Conservation (phyloP, 805 yeast genomes). For the Ogataea sp. region DNA sequence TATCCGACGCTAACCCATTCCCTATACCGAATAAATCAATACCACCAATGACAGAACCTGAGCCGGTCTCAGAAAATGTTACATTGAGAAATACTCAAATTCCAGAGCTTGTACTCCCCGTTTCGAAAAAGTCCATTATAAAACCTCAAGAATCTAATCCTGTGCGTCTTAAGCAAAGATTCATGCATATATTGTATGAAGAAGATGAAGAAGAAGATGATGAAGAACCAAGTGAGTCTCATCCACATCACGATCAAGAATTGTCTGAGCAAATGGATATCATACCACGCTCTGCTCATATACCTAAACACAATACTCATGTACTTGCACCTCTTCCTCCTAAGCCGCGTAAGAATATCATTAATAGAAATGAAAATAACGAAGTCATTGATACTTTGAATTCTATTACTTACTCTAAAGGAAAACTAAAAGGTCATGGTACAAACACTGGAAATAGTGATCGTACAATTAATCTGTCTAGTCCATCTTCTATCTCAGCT, state of each 20-base stretch:
- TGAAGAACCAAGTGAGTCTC: background rate
- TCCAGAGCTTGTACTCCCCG: too few species aligned
- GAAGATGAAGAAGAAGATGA: slow-evolving; percentile 14
- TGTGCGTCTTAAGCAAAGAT: slow-evolving; percentile 8
- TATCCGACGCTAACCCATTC: background rate
- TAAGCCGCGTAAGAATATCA: background rate
- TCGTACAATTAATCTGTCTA: background rate
- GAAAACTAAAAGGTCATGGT: slow-evolving; percentile 6
- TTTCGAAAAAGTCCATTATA: too few species aligned
- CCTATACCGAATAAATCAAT: background rate
- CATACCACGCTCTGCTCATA: background rate
- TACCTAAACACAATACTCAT: too few species aligned
- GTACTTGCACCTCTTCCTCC: too few species aligned
- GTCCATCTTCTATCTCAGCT: background rate
- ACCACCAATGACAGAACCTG: background rate
- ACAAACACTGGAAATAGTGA: background rate
- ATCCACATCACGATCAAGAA: background rate
- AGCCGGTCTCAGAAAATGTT: slow-evolving; percentile 10
- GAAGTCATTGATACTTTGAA: slow-evolving; percentile 14
- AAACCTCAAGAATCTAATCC: slow-evolving; percentile 3
- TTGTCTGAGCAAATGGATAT: background rate
- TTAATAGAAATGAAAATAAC: slow-evolving; percentile 1
- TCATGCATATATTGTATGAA: slow-evolving; percentile 23
- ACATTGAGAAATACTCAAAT: too few species aligned
- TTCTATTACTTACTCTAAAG: slow-evolving; percentile 9